These are phyloP conservation scores for Picea glauca DNA, from an alignment of 75 land plant genomes.

Conservation along the genomic window DNA sequence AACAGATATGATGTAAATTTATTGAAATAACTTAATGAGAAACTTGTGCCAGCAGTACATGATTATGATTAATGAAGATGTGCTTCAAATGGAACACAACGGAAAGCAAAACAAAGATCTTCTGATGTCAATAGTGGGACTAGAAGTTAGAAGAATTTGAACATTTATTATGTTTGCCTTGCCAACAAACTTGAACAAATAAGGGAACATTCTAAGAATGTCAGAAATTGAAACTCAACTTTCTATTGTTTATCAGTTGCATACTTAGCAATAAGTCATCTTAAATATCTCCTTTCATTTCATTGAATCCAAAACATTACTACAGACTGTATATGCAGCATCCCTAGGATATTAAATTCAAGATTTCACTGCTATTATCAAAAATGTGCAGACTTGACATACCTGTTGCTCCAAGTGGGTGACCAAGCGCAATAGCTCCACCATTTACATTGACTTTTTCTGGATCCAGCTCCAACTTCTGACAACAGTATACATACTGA, in stretches of 20 bases:
- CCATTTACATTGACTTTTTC: slow-evolving; percentile 36
- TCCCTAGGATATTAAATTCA: not conserved
- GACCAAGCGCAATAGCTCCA: slow-evolving; percentile 30
- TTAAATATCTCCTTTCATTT: not conserved
- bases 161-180: not conserved
- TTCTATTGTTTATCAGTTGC: not conserved
- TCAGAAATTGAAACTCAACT: not conserved
- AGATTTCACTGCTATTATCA: not conserved
- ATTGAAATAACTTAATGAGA: too few relatives aligned
- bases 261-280: too few relatives aligned
- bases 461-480: slow-evolving; percentile 17
- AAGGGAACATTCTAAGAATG: not conserved
- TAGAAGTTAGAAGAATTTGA: not conserved
- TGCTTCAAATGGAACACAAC: too few relatives aligned
- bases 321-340: not conserved
- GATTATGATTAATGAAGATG: too few relatives aligned
- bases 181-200: not conserved
- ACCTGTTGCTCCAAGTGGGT: slow-evolving; percentile 28
- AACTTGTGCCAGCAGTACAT: too few relatives aligned
- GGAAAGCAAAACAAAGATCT: too few relatives aligned
- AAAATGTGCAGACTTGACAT: not conserved
- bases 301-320: slow-evolving; percentile 1
- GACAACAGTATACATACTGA: slow-evolving; percentile 22
- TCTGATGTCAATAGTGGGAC: too few relatives aligned
- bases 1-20: too few relatives aligned